Base-by-base conservation (phyloP, 116 monocot species). In the Dioscorea cayenensis region DNA sequence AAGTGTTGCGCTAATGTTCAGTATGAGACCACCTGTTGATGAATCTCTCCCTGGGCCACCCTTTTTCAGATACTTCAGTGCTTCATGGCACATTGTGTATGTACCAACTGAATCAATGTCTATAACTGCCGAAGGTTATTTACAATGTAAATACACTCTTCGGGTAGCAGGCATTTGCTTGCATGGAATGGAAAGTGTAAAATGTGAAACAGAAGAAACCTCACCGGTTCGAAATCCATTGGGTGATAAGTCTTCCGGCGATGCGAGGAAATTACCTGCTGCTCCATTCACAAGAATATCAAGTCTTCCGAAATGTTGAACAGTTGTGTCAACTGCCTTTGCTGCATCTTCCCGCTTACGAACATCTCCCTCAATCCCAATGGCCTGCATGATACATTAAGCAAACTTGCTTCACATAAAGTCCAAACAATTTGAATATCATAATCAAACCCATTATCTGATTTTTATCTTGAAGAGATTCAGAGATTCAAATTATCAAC, bases 231-330 rank as follows among this genome's bases (percentile, higher is more conserved):
- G 80, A 65, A 99, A 90, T 7, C 82, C 99, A 70, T 94, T 99
- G 61, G 94, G 91, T 28, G 91, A 87, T 67, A 99, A 83, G 79
- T 94, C 91, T 66, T 99, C 94, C 19, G 91, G 87, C 3, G 94
- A 87, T 67, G 81, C 86, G 64, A 99, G 91, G 73, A 99, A 99
- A 82, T 99, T 99, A 37, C 94, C 94, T 68, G 99, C 94, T 19
- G 99, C 99, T 20, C 90, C 91, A 82, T 99, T 99, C 17, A 99
- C 89, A 72, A 94, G 99, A 80, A 99, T 94, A 73, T 99, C 94
- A 68, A 99, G 86, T 76, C 64, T 89, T 20, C 94, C 94, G 58
- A 99, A 97, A 73, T 86, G 84, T 51, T 77, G 75, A 49, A 97
- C 62, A 6, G 97, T 93, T 70, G 78, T 65, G 51, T 88, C 88